Evolutionary conservation across 2,329 filamentous ascomycete species (phyloP).

Genomic region (Thermoascus crustaceus): DNA sequence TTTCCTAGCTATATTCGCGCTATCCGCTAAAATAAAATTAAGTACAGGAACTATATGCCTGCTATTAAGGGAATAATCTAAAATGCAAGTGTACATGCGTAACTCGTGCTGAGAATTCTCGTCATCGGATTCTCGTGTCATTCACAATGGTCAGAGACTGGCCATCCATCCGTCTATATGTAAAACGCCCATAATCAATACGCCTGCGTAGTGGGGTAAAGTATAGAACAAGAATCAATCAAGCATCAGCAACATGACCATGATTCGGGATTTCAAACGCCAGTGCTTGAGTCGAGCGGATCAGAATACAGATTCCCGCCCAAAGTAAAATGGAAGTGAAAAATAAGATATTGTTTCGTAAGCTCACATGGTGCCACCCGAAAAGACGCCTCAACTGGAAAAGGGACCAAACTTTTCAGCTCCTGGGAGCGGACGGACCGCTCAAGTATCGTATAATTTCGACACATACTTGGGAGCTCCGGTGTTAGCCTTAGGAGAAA

Average conservation of each 20-base stretch:
- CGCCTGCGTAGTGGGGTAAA: neutral
- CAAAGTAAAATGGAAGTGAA: neutral
- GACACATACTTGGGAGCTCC: too few species aligned
- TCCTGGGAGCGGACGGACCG: too few species aligned
- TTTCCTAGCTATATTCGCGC: too few species aligned
- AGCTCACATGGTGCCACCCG: neutral
- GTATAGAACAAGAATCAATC: neutral
- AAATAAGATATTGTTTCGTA: slow-evolving; percentile 5
- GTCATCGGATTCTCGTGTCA: slow-evolving; percentile 5
- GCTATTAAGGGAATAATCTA: slow-evolving; percentile 3
- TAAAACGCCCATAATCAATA: slow-evolving; percentile 1
- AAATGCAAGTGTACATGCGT: slow-evolving; percentile 6
- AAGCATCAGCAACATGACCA: neutral
- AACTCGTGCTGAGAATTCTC: slow-evolving; percentile 6
- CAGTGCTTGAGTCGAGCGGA: slow-evolving; percentile 4
- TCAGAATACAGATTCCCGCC: slow-evolving; percentile 8
- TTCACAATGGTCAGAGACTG: slow-evolving; percentile 3
- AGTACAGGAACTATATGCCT: too few species aligned
- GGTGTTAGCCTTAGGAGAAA: too few species aligned
- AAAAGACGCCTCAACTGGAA: neutral
- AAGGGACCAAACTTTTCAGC: neutral
- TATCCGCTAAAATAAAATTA: too few species aligned
- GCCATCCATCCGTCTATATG: neutral
- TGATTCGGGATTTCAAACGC: neutral
- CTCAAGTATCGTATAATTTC: too few species aligned